Percentiles rank a stretch among this genome's conserved stretches.
These are phyloP conservation scores for Ophiostoma perfectum DNA, from an alignment of 2,329 filamentous ascomycete genomes.

Conservation along the genomic window DNA sequence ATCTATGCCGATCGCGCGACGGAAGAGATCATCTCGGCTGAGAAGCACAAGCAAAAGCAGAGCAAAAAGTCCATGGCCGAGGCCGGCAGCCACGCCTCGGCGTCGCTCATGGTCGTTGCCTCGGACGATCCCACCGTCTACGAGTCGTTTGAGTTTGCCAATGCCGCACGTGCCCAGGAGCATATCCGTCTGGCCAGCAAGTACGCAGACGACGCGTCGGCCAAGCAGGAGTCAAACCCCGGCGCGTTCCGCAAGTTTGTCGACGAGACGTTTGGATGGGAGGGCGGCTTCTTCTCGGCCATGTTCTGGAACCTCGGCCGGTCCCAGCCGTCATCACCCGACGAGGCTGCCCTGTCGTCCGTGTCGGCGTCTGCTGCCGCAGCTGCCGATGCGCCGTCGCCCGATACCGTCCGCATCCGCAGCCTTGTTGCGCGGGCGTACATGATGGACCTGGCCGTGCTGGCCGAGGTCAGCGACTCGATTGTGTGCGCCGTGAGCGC, in stretches of 20 bases:
- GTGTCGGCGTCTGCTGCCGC: constrained; percentile 5
- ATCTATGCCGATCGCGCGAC: constrained; percentile 58
- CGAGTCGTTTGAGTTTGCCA: constrained; percentile 56
- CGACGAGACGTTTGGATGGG: constrained; percentile 77
- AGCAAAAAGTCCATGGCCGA: neutral
- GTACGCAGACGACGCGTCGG: constrained; percentile 14
- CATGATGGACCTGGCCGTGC: constrained; percentile 70
- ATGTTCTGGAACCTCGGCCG: constrained; percentile 75
- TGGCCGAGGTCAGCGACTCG: constrained; percentile 61
- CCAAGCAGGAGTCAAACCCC: constrained; percentile 9
- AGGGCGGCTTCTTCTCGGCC: constrained; percentile 76
- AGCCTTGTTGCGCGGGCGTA: constrained; percentile 76
- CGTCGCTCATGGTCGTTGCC: constrained; percentile 57
- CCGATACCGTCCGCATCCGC: constrained; percentile 59
- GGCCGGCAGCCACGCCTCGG: neutral
- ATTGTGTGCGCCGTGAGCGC: constrained; percentile 73
- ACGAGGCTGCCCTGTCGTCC: constrained; percentile 19
- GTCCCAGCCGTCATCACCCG: constrained; percentile 34
- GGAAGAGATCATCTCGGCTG: constrained; percentile 47
- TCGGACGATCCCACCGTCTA: constrained; percentile 79
- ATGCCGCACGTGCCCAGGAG: constrained; percentile 60
- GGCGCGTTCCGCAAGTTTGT: constrained; percentile 58
- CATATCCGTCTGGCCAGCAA: constrained; percentile 71
- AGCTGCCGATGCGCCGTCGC: constrained; percentile 33
- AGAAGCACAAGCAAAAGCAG: constrained; percentile 26